Conservation (phyloP, 108 stramenopile genomes). For the Licmophora abbreviata region DNA sequence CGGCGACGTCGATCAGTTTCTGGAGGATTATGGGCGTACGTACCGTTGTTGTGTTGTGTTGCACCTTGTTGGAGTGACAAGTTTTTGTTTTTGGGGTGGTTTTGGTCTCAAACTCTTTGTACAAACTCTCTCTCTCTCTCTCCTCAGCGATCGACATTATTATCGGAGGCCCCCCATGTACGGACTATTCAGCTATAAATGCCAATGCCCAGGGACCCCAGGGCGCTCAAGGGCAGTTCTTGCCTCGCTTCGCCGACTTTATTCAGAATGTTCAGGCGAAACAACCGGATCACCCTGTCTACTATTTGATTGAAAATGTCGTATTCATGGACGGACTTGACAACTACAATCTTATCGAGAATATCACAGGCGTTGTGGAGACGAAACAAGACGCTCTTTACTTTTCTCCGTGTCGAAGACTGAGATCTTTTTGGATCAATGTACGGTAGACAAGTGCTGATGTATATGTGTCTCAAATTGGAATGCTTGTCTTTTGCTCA, state of each 20-base stretch:
- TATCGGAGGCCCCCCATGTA: conserved; percentile 32
- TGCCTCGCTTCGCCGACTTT: conserved; percentile 7
- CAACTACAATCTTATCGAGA: neutral
- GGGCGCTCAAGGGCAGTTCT: conserved; percentile 23
- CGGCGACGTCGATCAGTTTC: neutral
- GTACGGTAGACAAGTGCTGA: conserved; percentile 8
- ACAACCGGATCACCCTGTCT: conserved; percentile 4
- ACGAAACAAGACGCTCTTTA: conserved; percentile 13
- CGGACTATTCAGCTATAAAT: conserved; percentile 23
- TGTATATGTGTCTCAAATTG: too few relatives aligned
- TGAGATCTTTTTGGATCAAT: conserved; percentile 17
- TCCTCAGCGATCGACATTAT: conserved; percentile 20
- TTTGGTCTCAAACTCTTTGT: too few relatives aligned
- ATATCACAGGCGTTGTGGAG: conserved; percentile 11
- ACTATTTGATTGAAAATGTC: conserved; percentile 29
- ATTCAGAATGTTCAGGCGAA: conserved; percentile 3
- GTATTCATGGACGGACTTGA: conserved; percentile 3
- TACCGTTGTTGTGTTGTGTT: neutral
- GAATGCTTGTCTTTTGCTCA: too few relatives aligned
- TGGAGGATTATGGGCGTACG: conserved; percentile 9
- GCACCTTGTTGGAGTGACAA: neutral
- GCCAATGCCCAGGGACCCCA: conserved; percentile 16
- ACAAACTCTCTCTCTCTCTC: too few relatives aligned
- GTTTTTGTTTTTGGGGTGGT: neutral
- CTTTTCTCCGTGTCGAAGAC: conserved; percentile 18